Base-by-base conservation (phyloP, 2,329 filamentous ascomycete genomes). In the Colletotrichum salicis region DNA sequence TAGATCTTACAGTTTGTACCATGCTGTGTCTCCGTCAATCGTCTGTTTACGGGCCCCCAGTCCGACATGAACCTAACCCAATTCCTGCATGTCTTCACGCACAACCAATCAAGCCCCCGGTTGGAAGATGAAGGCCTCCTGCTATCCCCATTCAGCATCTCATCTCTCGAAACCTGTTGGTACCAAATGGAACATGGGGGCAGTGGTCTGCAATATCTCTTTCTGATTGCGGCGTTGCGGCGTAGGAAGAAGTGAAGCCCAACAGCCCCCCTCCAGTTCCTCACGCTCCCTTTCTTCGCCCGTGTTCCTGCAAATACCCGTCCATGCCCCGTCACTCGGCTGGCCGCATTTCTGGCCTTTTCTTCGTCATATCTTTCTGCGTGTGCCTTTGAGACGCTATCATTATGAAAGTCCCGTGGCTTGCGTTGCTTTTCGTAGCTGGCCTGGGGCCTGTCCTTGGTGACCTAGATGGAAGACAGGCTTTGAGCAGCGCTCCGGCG, bases 261-360 rank as follows among this genome's bases (percentile, higher is more conserved):
- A 48, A 48, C 37, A 19, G 27, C 41, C 41, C 41, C 41, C 41
- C 41, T 19, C 41, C 41, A 48, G 19, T n/a, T 10, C 19, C 19
- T n/a, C 19, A 6, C 13, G 13, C 13, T 41, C 19, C 0, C 19
- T n/a, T 11, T 48, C 19, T 48, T 48, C 41, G 41, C 31, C 31
- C 24, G 19, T n/a, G 61, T 41, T 41, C 31, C 54, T 70, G 67
- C 67, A 65, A 70, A 69, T 69, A 64, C 55, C 55, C 67, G 60
- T 64, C 31, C 13, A 56, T 8, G 27, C 31, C 60, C 60, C 22
- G 52, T 56, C 15, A 13, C 19, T 10, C 5, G 31, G 31, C 19
- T n/a, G 67, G 54, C 60, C 67, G 41, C 41, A 22, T 58, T 52
- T 15, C 35, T 33, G 52, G 35, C 54, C 67, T 59, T 3, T 5